Evolutionary conservation across 1,139 yeast species (phyloP), one percentile per base, ranked within the genome.

Genomic region (Kodamaea fungicola): DNA sequence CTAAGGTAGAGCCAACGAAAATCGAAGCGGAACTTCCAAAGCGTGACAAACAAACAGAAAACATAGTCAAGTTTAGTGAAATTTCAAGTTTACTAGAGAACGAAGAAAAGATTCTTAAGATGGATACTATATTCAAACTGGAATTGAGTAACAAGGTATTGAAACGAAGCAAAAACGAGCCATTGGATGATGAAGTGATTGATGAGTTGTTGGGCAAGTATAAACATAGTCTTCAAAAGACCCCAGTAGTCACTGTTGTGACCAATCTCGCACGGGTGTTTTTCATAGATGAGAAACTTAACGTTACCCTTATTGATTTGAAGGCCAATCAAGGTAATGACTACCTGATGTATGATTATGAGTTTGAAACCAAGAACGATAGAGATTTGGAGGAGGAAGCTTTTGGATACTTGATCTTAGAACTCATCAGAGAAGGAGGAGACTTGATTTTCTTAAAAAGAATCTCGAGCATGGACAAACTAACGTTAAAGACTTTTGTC

Each of bases 271-370:
- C 76, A 4, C 47, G 75, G 39, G 71, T 70, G 0, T 70, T 71
- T 39, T 67, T 71, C 40, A 60, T 70, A 28, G 73, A 67, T 42
- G 55, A 60, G 2, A 36, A 49, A 1, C 51, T 69, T 28, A 61
- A 66, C 38, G 75, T 70, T 2, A 65, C 65, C 60, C 43, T 69
- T 47, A 65, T 71, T 9, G 76, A 71, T 44, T 58, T 70, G 42
- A 69, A 67, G 38, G 72, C 73, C 51, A 60, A 78, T 72, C 42
- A 81, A 63, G 72, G 79, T 48, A 54, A 61, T n/a, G 80, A 78
- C 47, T 78, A 83, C 42, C 84, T 85, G 57, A 78, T 83, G 81
- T 83, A 83, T 54, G 90, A 83, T 57, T 83, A 81, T 56, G 92
- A 83, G 51, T 83, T 83, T 55, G 76, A 71, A 43, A 53, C 57